These are phyloP conservation scores for Russula foetens DNA, from an alignment of 768 basidiomycete genomes.

Conservation along the genomic window DNA sequence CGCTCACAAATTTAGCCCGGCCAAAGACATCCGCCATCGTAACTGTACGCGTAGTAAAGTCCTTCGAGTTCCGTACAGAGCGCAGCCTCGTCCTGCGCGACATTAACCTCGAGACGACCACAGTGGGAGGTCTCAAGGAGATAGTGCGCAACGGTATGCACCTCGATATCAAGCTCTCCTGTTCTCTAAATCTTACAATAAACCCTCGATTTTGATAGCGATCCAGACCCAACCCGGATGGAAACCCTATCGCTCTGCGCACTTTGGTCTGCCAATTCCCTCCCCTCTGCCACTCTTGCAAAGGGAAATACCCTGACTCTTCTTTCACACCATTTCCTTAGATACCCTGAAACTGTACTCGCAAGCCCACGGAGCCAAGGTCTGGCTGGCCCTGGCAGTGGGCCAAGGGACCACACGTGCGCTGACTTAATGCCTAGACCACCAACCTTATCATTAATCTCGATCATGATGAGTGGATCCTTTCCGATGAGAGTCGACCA, in stretches of 20 bases:
- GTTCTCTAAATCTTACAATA: neutral
- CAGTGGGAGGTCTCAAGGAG: constrained; percentile 73
- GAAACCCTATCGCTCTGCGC: constrained; percentile 77
- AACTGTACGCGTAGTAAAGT: constrained; percentile 91
- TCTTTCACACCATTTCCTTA: constrained; percentile 25
- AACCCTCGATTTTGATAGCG: constrained; percentile 34
- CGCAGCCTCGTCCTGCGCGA: constrained; percentile 78
- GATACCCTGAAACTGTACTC: constrained; percentile 95
- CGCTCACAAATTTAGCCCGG: constrained; percentile 54
- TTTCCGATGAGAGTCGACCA: constrained; percentile 53
- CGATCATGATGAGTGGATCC: constrained; percentile 91
- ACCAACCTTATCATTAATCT: constrained; percentile 97
- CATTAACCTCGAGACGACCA: constrained; percentile 70
- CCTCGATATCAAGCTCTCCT: neutral
- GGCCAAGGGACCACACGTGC: neutral
- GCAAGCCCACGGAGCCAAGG: constrained; percentile 92
- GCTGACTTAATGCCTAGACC: constrained; percentile 45
- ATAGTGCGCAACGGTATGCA: constrained; percentile 53
- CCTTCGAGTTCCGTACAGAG: constrained; percentile 87
- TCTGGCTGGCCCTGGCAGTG: constrained; percentile 26
- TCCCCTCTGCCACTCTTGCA: neutral
- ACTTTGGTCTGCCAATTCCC: constrained; percentile 44
- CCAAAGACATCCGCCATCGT: constrained; percentile 74
- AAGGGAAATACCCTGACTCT: neutral
- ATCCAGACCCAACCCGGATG: constrained; percentile 69